Evolutionary conservation across 2,329 filamentous ascomycete species (phyloP).

Genomic region (Epichloe sibirici): DNA sequence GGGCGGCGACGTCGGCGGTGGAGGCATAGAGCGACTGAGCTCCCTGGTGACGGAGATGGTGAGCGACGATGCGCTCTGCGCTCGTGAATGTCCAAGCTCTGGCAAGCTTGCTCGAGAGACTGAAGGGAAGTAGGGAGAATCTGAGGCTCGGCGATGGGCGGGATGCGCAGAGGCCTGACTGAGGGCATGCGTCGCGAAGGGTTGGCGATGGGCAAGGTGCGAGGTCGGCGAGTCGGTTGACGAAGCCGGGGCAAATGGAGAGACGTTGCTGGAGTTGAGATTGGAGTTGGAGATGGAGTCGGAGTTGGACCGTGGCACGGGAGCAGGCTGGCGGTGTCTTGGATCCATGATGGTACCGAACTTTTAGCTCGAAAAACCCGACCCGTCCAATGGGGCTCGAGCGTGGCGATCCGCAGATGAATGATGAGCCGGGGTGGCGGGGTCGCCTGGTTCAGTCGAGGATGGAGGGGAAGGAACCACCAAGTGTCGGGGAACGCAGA

Average conservation of each 20-base stretch:
- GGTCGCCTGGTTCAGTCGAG: background rate
- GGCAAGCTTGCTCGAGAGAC: conserved; percentile 18
- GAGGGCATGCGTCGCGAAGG: conserved; percentile 2
- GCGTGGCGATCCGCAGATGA: conserved; percentile 2
- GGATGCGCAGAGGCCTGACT: conserved; percentile 16
- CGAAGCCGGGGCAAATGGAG: conserved; percentile 3
- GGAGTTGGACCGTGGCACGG: conserved; percentile 6
- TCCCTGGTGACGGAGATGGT: conserved; percentile 24
- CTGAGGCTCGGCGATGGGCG: conserved; percentile 27
- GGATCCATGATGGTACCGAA: conserved; percentile 22
- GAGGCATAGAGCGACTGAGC: conserved; percentile 32
- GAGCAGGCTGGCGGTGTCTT: conserved; percentile 14
- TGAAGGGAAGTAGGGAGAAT: conserved; percentile 29
- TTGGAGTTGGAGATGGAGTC: background rate
- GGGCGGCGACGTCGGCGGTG: conserved; percentile 32
- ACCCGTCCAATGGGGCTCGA: conserved; percentile 5
- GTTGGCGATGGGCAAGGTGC: conserved; percentile 5
- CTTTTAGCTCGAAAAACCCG: conserved; percentile 23
- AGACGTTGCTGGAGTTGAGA: conserved; percentile 1
- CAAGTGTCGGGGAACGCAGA: background rate
- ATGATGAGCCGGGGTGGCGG: background rate
- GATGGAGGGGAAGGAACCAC: background rate
- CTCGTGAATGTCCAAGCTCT: conserved; percentile 26
- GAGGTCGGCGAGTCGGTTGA: conserved; percentile 5
- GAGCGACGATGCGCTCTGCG: conserved; percentile 33